These are phyloP conservation scores for Vanderwaltozyma yarrowii DNA, from an alignment of 805 yeast genomes.

Conservation along the genomic window DNA sequence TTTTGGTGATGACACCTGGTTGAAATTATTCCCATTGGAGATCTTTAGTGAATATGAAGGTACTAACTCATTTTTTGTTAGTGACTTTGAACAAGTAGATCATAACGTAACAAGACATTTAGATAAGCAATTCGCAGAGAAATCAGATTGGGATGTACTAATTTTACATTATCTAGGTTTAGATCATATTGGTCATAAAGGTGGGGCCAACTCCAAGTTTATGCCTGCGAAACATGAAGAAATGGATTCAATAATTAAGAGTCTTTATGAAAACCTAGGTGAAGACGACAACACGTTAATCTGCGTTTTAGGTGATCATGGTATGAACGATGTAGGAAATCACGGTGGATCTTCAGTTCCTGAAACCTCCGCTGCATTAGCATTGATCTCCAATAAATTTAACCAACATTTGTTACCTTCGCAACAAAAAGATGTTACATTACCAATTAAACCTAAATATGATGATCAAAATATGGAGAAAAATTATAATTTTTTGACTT, in stretches of 20 bases:
- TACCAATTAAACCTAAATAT: constrained; percentile 9
- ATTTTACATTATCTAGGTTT: constrained; percentile 86
- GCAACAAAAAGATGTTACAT: constrained; percentile 7
- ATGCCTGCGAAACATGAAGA: constrained; percentile 80
- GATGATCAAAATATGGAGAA: constrained; percentile 32
- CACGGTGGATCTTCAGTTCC: constrained; percentile 95
- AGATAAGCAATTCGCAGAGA: constrained; percentile 40
- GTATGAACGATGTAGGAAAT: constrained; percentile 91
- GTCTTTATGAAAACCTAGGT: constrained; percentile 38
- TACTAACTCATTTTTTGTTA: constrained; percentile 86
- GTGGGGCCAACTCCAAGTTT: constrained; percentile 73
- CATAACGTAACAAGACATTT: constrained; percentile 85
- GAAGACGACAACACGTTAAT: constrained; percentile 47
- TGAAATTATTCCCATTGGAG: constrained; percentile 66
- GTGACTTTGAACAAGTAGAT: constrained; percentile 92
- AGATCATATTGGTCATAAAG: constrained; percentile 97
- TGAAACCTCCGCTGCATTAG: constrained; percentile 81
- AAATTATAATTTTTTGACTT: constrained; percentile 44
- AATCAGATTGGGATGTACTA: constrained; percentile 65
- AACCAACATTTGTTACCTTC: constrained; percentile 16
- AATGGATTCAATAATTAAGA: constrained; percentile 62
- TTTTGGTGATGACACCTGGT: constrained; percentile 98
- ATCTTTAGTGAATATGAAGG: constrained; percentile 66
- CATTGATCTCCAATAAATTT: constrained; percentile 57
- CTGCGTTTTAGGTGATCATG: constrained; percentile 85